These are phyloP conservation scores for Colletotrichum abscissum DNA, from an alignment of 2,329 filamentous ascomycete species.

Conservation along the genomic window DNA sequence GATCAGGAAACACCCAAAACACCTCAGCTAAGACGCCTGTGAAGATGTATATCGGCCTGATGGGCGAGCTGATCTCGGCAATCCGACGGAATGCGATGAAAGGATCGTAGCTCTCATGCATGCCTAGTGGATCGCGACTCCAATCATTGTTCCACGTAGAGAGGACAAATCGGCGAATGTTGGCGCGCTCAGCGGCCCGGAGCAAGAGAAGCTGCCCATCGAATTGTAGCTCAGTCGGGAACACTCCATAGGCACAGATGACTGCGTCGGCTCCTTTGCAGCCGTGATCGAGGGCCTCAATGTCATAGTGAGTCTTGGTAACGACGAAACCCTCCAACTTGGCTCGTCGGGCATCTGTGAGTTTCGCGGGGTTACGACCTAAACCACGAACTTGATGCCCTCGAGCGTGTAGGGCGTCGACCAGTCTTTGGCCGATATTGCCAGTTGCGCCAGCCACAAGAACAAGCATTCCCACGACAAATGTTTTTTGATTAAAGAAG, in stretches of 20 bases:
- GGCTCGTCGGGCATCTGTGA: neutral
- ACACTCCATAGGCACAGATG: conserved; percentile 38
- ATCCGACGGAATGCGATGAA: conserved; percentile 44
- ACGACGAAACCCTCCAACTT: neutral
- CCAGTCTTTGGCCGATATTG: neutral
- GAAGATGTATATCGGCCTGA: conserved; percentile 44
- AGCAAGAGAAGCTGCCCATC: conserved; percentile 49
- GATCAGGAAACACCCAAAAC: conserved; percentile 34
- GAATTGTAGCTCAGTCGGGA: conserved; percentile 37
- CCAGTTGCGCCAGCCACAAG: neutral
- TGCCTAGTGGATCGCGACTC: conserved; percentile 40
- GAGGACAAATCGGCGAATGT: conserved; percentile 43
- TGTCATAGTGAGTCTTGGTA: neutral
- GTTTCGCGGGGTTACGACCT: neutral
- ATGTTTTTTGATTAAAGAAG: too few species aligned
- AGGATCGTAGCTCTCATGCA: conserved; percentile 46
- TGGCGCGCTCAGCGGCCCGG: conserved; percentile 47
- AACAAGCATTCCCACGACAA: neutral
- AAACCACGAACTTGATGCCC: neutral
- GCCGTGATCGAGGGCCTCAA: neutral
- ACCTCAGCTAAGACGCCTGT: conserved; percentile 43
- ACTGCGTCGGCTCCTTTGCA: neutral
- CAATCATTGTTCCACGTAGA: conserved; percentile 46
- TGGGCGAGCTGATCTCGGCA: conserved; percentile 38
- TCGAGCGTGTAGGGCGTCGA: neutral